Conservation (phyloP, 202 grass and related monocot species). For the Setaria viridis region DNA sequence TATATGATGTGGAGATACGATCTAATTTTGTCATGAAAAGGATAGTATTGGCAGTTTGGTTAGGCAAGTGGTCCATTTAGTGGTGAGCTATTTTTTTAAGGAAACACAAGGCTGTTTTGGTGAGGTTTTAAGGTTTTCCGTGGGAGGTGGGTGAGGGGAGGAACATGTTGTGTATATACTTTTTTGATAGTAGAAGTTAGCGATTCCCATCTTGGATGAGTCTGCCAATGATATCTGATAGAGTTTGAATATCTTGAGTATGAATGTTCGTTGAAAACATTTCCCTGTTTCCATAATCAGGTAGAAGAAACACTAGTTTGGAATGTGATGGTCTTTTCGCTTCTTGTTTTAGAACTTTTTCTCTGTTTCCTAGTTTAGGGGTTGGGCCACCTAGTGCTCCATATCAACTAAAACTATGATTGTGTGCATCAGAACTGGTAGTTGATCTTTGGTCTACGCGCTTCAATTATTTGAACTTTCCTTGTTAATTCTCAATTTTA, state of each 20-base stretch:
- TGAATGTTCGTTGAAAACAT: not conserved
- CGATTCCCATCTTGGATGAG: conserved; percentile 6
- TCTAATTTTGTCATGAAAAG: not conserved
- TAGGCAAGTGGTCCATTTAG: not conserved
- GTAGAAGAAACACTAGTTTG: conserved; percentile 7
- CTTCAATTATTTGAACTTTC: not conserved
- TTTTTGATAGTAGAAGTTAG: not conserved
- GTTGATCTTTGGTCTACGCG: not conserved
- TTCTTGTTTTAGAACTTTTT: not conserved
- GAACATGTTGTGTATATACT: not conserved
- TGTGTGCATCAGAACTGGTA: not conserved
- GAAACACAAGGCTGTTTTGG: not conserved
- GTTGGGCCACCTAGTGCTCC: not conserved
- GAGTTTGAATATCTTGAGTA: conserved; percentile 12
- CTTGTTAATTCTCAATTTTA: conserved; percentile 23
- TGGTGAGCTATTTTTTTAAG: not conserved
- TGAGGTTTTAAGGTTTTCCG: not conserved
- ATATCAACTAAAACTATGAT: not conserved
- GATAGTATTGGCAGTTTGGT: not conserved
- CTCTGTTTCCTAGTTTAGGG: not conserved
- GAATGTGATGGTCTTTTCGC: not conserved
- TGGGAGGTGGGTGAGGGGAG: not conserved
- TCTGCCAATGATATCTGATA: not conserved
- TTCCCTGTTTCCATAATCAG: conserved; percentile 15
- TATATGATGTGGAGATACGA: conserved; percentile 8